Conservation (phyloP, 495 filamentous ascomycete genomes). For the Bombardia bombarda region DNA sequence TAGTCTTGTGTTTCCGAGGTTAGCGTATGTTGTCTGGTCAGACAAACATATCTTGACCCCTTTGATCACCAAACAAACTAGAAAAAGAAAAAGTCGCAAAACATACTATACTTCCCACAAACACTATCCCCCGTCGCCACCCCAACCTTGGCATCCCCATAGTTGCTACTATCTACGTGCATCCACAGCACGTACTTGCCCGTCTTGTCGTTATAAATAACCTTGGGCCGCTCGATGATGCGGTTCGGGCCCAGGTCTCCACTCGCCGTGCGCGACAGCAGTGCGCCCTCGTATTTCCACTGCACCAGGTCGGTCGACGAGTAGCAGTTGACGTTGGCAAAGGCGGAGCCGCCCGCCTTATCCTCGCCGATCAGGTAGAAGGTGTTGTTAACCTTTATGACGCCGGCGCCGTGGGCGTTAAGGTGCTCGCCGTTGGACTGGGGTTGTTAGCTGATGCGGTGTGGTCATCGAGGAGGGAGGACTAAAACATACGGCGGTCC, state of each 20-base stretch:
- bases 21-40: neutral
- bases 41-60: neutral
- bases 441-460: neutral
- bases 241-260: constrained; percentile 56
- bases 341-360: constrained; percentile 49
- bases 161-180: constrained; percentile 57
- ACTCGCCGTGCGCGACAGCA: constrained; percentile 39
- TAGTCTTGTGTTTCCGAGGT: neutral
- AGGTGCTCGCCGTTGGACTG: constrained; percentile 48
- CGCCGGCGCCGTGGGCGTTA: constrained; percentile 52
- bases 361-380: constrained; percentile 64
- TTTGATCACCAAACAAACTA: neutral
- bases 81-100: constrained; percentile 5
- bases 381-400: constrained; percentile 43
- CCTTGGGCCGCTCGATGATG: constrained; percentile 59
- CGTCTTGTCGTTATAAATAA: constrained; percentile 50
- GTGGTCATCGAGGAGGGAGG: neutral
- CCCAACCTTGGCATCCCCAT: constrained; percentile 56
- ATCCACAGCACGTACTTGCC: constrained; percentile 52
- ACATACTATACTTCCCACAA: constrained; percentile 51
- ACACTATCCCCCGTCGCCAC: constrained; percentile 51
- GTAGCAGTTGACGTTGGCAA: constrained; percentile 54
- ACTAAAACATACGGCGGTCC: constrained; percentile 30
- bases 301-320: constrained; percentile 50
- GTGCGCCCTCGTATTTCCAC: constrained; percentile 50